Percentiles rank a stretch among this genome's conserved stretches.
Conservation (phyloP, 2,329 filamentous ascomycete species). For the Emmonsiellopsis sp. region DNA sequence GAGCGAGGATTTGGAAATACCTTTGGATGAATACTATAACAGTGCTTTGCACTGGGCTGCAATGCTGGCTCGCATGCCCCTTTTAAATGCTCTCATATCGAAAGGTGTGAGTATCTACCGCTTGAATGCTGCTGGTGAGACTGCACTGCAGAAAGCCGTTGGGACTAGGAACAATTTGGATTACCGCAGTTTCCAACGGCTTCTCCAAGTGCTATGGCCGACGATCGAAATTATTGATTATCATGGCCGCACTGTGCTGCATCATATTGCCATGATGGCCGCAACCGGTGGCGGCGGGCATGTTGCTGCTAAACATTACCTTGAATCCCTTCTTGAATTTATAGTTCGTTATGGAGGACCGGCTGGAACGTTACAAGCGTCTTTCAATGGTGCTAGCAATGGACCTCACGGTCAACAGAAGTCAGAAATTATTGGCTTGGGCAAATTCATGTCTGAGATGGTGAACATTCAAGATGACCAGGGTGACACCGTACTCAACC, state of each 20-base stretch:
- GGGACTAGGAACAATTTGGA: slow-evolving; percentile 92
- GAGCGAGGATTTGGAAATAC: slow-evolving; percentile 77
- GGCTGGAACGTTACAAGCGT: slow-evolving; percentile 44
- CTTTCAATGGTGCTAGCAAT: slow-evolving; percentile 19
- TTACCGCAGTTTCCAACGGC: slow-evolving; percentile 77
- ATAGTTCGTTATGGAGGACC: slow-evolving; percentile 76
- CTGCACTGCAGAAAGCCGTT: slow-evolving; percentile 84
- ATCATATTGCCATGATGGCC: slow-evolving; percentile 93
- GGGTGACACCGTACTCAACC: slow-evolving; percentile 89
- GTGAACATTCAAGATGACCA: slow-evolving; percentile 91
- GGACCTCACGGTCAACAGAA: slow-evolving; percentile 19
- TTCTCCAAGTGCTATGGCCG: slow-evolving; percentile 78
- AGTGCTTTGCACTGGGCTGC: slow-evolving; percentile 95
- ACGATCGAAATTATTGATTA: slow-evolving; percentile 87
- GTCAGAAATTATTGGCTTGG: slow-evolving; percentile 68
- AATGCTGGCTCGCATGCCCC: slow-evolving; percentile 74
- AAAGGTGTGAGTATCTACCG: slow-evolving; percentile 81
- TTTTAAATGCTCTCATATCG: slow-evolving; percentile 71
- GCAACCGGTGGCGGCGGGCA: slow-evolving; percentile 88
- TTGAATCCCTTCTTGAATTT: slow-evolving; percentile 89
- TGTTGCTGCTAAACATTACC: slow-evolving; percentile 80
- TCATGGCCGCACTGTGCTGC: slow-evolving; percentile 82
- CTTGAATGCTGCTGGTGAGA: slow-evolving; percentile 83
- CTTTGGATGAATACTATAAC: slow-evolving; percentile 75
- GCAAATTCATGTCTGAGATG: slow-evolving; percentile 92